Base-by-base conservation (phyloP, 1,284 basidiomycete species). In the Fomes fomentarius region DNA sequence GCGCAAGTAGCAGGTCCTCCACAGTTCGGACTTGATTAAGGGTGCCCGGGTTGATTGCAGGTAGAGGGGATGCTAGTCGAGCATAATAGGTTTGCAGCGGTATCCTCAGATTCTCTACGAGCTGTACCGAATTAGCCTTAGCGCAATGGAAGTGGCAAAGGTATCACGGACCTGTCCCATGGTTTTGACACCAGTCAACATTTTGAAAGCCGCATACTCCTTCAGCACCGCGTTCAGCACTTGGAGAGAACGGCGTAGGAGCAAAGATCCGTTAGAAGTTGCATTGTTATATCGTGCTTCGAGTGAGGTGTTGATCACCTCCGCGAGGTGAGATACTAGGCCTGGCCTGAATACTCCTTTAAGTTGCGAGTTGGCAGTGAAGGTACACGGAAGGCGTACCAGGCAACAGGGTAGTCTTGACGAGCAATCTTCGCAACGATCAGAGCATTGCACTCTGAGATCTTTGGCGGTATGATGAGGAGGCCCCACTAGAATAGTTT, bases 401-500 rank as follows among this genome's bases (percentile, higher is more conserved):
- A 93, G 43, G 74, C 74, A 37, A 66, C 71, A 11, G 91, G 90
- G 66, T 80, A 91, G 64, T 93, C 91, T 26, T 78, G 69, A 41
- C 91, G 81, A 10, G 89, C 83, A 49, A 92, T 82, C 67, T 85
- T 92, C 7, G 82, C 76, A 4, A 89, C 76, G 26, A 89, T 82
- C 28, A 86, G 64, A 63, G 87, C 78, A 59, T 92, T 93, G 64
- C 84, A 89, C 54, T 85, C 76, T 25, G 87, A 81, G 56, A 93
- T 88, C 91, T 92, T 59, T 19, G 39, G 57, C 35, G 39, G 30
- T 24, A 38, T 15, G 43, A 3, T 5, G 30, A 50, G 49, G 46
- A 25, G 41, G 25, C 9, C 6, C 5, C 22, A 40, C 24, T 4
- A 21, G 1, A 22, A 25, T 21, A 49, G 10, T 11, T 24, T 2